These are phyloP conservation scores for Pezicula carpinea DNA, from an alignment of 2,329 filamentous ascomycete genomes.

Conservation along the genomic window DNA sequence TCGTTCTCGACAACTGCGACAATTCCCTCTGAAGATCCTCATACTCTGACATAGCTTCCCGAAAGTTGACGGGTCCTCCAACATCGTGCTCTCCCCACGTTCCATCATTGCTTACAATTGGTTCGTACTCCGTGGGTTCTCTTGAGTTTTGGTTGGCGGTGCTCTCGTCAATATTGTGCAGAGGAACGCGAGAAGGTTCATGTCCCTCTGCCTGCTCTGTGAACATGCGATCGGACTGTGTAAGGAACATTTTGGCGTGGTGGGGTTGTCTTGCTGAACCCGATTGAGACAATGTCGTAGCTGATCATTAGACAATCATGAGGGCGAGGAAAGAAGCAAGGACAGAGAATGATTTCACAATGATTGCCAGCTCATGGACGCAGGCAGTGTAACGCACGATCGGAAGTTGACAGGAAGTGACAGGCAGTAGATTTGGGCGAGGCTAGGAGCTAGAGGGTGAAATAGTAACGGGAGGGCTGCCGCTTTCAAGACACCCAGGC, in stretches of 20 bases:
- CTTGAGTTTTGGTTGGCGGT: constrained; percentile 11
- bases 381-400: too few relatives aligned
- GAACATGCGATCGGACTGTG: constrained; percentile 21
- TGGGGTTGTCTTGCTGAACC: not conserved
- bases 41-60: constrained; percentile 53
- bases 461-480: too few relatives aligned
- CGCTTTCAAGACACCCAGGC: too few relatives aligned
- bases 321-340: too few relatives aligned
- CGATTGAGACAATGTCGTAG: too few relatives aligned
- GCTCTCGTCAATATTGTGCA: constrained; percentile 21
- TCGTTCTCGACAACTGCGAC: constrained; percentile 43
- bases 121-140: constrained; percentile 8
- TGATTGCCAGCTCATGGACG: too few relatives aligned
- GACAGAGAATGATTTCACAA: too few relatives aligned
- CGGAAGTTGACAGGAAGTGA: too few relatives aligned
- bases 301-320: not conserved
- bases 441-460: too few relatives aligned
- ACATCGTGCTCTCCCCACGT: constrained; percentile 61
- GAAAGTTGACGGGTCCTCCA: constrained; percentile 47
- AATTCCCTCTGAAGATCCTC: constrained; percentile 52
- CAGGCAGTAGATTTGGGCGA: too few relatives aligned
- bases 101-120: constrained; percentile 32
- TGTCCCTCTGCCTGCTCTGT: constrained; percentile 11
- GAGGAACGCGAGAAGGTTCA: constrained; percentile 16
- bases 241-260: constrained; percentile 18